phyloP scores from a whole-genome alignment of 2,329 filamentous ascomycete species.

The Microascus cirrosus region DNA sequence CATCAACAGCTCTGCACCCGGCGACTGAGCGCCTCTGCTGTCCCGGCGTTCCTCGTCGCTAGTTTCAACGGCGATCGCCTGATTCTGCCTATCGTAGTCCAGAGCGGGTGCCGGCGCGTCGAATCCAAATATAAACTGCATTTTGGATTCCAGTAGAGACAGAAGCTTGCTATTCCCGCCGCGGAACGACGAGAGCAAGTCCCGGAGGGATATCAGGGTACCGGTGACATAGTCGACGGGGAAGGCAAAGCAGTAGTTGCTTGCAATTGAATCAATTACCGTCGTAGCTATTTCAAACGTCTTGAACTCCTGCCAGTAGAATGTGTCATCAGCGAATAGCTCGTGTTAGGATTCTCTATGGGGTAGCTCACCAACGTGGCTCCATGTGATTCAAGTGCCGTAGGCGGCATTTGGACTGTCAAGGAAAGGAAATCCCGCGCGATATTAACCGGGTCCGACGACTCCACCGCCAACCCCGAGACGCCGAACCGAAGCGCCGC shows the following conservation, averaged over 20 bases:
- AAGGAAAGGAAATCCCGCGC: slow-evolving; percentile 31
- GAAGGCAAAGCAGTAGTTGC: slow-evolving; percentile 8
- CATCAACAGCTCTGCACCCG: not conserved
- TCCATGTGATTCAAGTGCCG: slow-evolving; percentile 36
- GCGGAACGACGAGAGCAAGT: slow-evolving; percentile 26
- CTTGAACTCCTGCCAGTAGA: slow-evolving; percentile 23
- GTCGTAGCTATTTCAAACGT: slow-evolving; percentile 34
- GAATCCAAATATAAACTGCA: slow-evolving; percentile 12
- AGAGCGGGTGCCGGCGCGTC: not conserved
- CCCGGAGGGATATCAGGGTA: slow-evolving; percentile 24
- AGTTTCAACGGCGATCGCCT: not conserved
- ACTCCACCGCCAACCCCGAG: slow-evolving; percentile 15
- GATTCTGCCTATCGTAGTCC: not conserved
- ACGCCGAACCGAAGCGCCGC: slow-evolving; percentile 22
- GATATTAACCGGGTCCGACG: slow-evolving; percentile 27
- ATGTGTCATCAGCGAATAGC: not conserved
- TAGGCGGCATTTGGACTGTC: slow-evolving; percentile 28
- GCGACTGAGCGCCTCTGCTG: not conserved
- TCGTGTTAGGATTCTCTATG: not conserved
- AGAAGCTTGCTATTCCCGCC: slow-evolving; percentile 29
- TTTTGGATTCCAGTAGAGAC: slow-evolving; percentile 18
- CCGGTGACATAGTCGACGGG: slow-evolving; percentile 16
- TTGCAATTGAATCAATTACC: slow-evolving; percentile 26
- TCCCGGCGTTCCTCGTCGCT: not conserved
- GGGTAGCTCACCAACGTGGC: slow-evolving; percentile 23